Conservation (phyloP, 108 stramenopile species). For the Epithemia pelagica region DNA sequence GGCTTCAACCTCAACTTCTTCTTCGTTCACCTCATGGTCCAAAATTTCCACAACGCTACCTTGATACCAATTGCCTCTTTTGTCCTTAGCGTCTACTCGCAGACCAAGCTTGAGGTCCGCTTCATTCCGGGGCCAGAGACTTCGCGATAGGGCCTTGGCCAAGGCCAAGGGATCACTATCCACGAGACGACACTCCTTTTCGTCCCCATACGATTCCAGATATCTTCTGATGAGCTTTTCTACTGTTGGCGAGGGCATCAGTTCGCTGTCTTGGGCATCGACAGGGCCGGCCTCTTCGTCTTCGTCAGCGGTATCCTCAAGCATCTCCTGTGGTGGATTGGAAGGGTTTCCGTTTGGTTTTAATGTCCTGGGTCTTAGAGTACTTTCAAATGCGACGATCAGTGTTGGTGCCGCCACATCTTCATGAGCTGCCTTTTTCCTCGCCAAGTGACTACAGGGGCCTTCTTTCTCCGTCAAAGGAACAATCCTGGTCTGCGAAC, state of each 20-base stretch:
- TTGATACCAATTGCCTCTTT: slow-evolving; percentile 81
- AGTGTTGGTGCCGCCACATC: slow-evolving; percentile 13
- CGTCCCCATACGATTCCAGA: slow-evolving; percentile 59
- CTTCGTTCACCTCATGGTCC: slow-evolving; percentile 19
- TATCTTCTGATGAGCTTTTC: slow-evolving; percentile 30
- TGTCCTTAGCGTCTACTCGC: slow-evolving; percentile 92
- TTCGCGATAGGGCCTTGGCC: slow-evolving; percentile 68
- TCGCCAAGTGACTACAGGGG: slow-evolving; percentile 56
- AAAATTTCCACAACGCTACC: slow-evolving; percentile 81
- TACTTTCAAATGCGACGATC: slow-evolving; percentile 72
- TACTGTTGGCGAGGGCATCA: slow-evolving; percentile 21
- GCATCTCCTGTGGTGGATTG: slow-evolving; percentile 16
- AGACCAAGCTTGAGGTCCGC: slow-evolving; percentile 73
- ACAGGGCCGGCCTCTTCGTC: slow-evolving; percentile 18
- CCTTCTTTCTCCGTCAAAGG: slow-evolving; percentile 73
- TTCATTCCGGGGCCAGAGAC: slow-evolving; percentile 65
- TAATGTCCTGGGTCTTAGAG: slow-evolving; percentile 44
- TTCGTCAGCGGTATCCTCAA: slow-evolving; percentile 29
- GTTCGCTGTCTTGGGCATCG: slow-evolving; percentile 16
- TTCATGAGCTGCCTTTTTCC: slow-evolving; percentile 29
- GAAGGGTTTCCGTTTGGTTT: not conserved
- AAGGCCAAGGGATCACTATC: slow-evolving; percentile 64
- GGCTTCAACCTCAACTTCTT: slow-evolving; percentile 17
- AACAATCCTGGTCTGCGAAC: slow-evolving; percentile 33
- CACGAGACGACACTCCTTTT: slow-evolving; percentile 59